These are phyloP conservation scores for Mortierella sp. DNA, from an alignment of 371 early-diverging fungal genomes.

Conservation along the genomic window DNA sequence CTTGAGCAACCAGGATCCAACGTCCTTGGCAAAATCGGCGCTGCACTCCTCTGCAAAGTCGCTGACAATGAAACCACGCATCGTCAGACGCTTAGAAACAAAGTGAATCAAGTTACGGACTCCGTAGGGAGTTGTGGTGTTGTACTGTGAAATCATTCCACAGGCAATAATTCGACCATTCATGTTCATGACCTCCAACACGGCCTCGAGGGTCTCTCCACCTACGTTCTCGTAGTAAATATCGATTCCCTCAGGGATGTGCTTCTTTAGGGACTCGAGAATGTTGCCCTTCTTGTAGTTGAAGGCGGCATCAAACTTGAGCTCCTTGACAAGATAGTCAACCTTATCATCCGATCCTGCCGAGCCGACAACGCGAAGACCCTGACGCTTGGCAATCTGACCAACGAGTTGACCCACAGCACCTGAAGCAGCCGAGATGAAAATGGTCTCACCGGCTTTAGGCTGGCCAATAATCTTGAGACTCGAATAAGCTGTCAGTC, in stretches of 20 bases:
- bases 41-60: constrained; percentile 54
- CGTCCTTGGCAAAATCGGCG: constrained; percentile 58
- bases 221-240: constrained; percentile 82
- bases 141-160: constrained; percentile 78
- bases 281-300: constrained; percentile 75
- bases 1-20: constrained; percentile 55
- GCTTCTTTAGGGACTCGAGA: constrained; percentile 53
- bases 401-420: constrained; percentile 76
- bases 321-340: constrained; percentile 59
- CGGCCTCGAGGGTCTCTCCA: constrained; percentile 74
- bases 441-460: constrained; percentile 74
- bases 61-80: constrained; percentile 68
- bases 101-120: constrained; percentile 59
- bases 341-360: constrained; percentile 80
- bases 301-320: constrained; percentile 76
- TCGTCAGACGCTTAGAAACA: constrained; percentile 58
- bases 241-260: constrained; percentile 75
- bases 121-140: constrained; percentile 58
- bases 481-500: constrained; percentile 49
- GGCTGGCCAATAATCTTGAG: constrained; percentile 63
- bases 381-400: constrained; percentile 71
- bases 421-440: constrained; percentile 59
- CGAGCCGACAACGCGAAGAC: constrained; percentile 71
- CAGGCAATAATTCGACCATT: constrained; percentile 65
- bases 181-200: constrained; percentile 57